These are phyloP conservation scores for Cyclotella sp. DNA, from an alignment of 108 stramenopile species.

Conservation along the genomic window DNA sequence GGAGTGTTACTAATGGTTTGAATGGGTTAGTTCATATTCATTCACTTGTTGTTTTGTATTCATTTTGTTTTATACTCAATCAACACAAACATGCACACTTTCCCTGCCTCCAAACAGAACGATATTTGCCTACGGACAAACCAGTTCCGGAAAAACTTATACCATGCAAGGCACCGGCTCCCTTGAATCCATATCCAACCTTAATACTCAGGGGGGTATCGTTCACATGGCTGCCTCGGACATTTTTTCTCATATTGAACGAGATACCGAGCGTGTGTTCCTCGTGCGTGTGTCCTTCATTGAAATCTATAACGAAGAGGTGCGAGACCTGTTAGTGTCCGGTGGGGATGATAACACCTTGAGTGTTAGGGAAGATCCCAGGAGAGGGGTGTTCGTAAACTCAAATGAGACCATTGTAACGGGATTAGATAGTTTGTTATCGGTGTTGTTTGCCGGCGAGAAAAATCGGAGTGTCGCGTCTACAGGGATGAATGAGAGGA, in stretches of 20 bases:
- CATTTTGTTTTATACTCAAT: not conserved
- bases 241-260: slow-evolving; percentile 77
- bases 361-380: slow-evolving; percentile 92
- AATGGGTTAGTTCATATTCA: slow-evolving; percentile 71
- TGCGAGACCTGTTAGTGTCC: slow-evolving; percentile 89
- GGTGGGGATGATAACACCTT: slow-evolving; percentile 53
- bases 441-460: slow-evolving; percentile 82
- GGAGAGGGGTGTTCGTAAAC: slow-evolving; percentile 96
- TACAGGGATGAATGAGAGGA: slow-evolving; percentile 97
- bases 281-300: slow-evolving; percentile 94
- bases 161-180: slow-evolving; percentile 92
- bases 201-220: slow-evolving; percentile 64
- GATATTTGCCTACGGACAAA: slow-evolving; percentile 96
- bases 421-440: slow-evolving; percentile 78
- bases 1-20: slow-evolving; percentile 87
- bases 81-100: not conserved
- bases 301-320: slow-evolving; percentile 99
- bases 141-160: slow-evolving; percentile 90
- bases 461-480: slow-evolving; percentile 88
- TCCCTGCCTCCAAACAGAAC: slow-evolving; percentile 42
- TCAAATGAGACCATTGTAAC: slow-evolving; percentile 84
- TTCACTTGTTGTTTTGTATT: not conserved
- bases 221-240: slow-evolving; percentile 89
- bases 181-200: slow-evolving; percentile 22
- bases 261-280: slow-evolving; percentile 71